Conservation (phyloP, 192 early-diverging fungal genomes). For the Irineochytrium annulatum region DNA sequence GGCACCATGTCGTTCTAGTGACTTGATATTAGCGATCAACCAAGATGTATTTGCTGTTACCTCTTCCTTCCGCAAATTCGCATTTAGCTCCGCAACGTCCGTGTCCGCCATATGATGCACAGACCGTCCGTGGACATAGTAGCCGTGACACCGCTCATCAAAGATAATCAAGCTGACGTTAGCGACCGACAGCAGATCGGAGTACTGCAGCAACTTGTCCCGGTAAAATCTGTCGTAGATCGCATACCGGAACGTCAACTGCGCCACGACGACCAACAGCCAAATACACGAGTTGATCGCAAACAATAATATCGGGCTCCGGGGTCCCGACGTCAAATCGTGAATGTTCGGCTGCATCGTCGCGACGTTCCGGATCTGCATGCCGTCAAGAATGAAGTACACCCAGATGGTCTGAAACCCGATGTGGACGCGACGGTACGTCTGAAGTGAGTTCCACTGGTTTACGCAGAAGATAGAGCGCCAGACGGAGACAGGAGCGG, state of each 20-base stretch:
- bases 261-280: conserved; percentile 28
- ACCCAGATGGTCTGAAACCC: conserved; percentile 41
- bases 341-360: conserved; percentile 38
- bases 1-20: conserved; percentile 51
- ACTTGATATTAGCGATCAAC: background rate
- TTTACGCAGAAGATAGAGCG: conserved; percentile 51
- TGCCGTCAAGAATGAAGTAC: conserved; percentile 43
- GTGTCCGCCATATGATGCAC: conserved; percentile 48
- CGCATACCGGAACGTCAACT: conserved; percentile 35
- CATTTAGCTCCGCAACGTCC: conserved; percentile 40
- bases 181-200: conserved; percentile 49
- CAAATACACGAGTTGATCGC: conserved; percentile 37
- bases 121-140: conserved; percentile 52
- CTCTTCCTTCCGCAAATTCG: conserved; percentile 40
- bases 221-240: conserved; percentile 49
- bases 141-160: conserved; percentile 56
- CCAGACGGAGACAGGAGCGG: conserved; percentile 51
- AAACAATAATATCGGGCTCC: conserved; percentile 45
- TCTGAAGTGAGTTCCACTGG: conserved; percentile 46
- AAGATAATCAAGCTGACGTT: conserved; percentile 49
- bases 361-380: conserved; percentile 30
- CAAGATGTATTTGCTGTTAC: conserved; percentile 16
- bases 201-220: conserved; percentile 45
- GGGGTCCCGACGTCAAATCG: conserved; percentile 31
- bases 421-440: conserved; percentile 36